Base-by-base conservation (phyloP, 2,329 filamentous ascomycete genomes). In the Hirsutella minnesotensis region DNA sequence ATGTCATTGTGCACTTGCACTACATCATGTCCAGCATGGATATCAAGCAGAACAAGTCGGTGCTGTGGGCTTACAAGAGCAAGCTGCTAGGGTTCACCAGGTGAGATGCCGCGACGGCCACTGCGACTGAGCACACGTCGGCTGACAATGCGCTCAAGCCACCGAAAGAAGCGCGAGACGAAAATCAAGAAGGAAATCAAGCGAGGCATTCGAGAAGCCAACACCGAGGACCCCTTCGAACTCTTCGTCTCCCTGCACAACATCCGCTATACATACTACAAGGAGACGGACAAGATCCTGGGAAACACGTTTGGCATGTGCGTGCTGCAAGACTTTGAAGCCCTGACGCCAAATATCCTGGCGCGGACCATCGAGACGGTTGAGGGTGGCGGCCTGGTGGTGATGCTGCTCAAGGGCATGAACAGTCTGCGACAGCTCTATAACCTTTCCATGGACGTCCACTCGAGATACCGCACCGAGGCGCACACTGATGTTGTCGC, bases 151-250 rank as follows among this genome's bases (percentile, higher is more conserved):
- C 22, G 18, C 19, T 10, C 31, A 10, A 80, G 86, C 68, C 89
- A 98, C 66, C 85, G 92, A 43, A 94, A 95, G 73, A 98, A 98
- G 80, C 84, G 92, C 55, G 92, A 98, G 65, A 81, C 82, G 57
- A 98, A 95, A 71, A 95, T 98, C 63, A 95, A 95, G 69, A 95
- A 90, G 65, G 92, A 98, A 58, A 87, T 98, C 64, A 95, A 94
- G 69, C 79, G 88, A 55, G 92, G 92, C 37, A 87, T 89, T 51
- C 79, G 94, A 57, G 92, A 98, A 64, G 79, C 85, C 48, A 95
- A 98, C 63, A 77, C 80, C 43, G 87, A 94, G 60, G 92, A 98
- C 60, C 85, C 92, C 0, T 98, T 98, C 69, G 92, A 98, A 67
- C 77, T 96, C 43, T 98, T 96, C 66, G 83, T 96, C 54, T 92